Conservation (phyloP, 495 filamentous ascomycete species). For the Glutinoglossum americanum region DNA sequence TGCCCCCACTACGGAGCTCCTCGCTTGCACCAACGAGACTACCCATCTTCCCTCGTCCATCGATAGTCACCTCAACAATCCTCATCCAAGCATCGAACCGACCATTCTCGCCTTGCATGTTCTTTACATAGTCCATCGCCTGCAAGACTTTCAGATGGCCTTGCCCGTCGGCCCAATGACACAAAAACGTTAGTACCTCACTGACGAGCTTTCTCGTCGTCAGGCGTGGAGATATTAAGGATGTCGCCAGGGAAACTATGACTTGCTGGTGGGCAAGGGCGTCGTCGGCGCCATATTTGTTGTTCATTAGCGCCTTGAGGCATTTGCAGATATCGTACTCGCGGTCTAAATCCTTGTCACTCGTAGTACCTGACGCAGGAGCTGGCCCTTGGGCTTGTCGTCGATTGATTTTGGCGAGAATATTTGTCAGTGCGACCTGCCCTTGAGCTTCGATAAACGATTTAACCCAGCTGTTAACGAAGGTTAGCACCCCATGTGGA, state of each 20-base stretch:
- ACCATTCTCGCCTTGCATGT: constrained; percentile 74
- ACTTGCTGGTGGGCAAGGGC: constrained; percentile 80
- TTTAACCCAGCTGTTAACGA: constrained; percentile 53
- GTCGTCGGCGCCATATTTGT: constrained; percentile 95
- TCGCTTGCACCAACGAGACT: constrained; percentile 92
- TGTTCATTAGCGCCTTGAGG: constrained; percentile 93
- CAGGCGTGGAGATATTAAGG: constrained; percentile 68
- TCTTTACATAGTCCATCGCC: constrained; percentile 81
- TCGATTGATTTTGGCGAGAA: constrained; percentile 80
- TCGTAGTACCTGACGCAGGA: constrained; percentile 36
- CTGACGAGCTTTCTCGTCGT: constrained; percentile 89
- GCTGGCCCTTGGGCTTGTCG: constrained; percentile 53
- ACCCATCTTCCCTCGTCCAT: constrained; percentile 95
- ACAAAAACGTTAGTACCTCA: constrained; percentile 89
- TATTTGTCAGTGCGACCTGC: constrained; percentile 87
- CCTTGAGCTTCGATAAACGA: constrained; percentile 94
- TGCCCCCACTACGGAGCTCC: constrained; percentile 88
- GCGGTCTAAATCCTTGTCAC: constrained; percentile 72
- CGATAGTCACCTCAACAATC: constrained; percentile 89
- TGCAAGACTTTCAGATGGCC: constrained; percentile 90
- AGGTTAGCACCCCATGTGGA: not conserved
- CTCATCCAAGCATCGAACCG: constrained; percentile 98
- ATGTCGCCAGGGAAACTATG: constrained; percentile 69
- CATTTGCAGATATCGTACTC: constrained; percentile 98
- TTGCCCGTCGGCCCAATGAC: constrained; percentile 85